Evolutionary conservation across 2,329 filamentous ascomycete genomes (phyloP), one percentile per base, ranked within the genome.

Genomic region (Cercospora sesami): DNA sequence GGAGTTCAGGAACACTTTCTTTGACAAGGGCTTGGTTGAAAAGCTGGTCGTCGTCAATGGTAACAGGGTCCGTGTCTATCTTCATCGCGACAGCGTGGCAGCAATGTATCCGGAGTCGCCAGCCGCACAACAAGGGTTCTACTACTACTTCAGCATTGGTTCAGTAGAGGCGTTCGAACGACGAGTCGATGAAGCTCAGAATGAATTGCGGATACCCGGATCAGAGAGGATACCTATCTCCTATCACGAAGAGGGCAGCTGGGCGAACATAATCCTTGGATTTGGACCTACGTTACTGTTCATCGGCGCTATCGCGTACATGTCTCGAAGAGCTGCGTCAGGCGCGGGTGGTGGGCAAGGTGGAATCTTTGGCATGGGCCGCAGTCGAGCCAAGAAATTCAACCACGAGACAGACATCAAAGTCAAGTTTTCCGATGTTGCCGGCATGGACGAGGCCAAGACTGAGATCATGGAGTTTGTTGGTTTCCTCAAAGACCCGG

Each of bases 391-490:
- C 28, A 98, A 97, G 85, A 91, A 92, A 76, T 99, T 98, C 85
- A 99, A 97, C 80, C 94, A 97, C 74, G 95, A 99, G 83, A 92
- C 92, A 10, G 92, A 95, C 66, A 87, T 99, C 83, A 97, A 96
- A 82, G 94, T 96, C 80, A 98, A 97, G 81, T 99, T 99, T 79
- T 85, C 92, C 58, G 95, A 99, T 78, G 95, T 99, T 53, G 95
- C 95, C 51, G 95, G 95, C 73, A 94, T 98, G 89, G 95, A 99
- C 79, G 95, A 99, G 82, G 95, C 95, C 66, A 99, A 99, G 86
- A 85, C 89, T 66, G 95, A 99, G 81, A 99, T 99, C 74, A 97
- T 98, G 93, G 95, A 99, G 81, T 99, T 99, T 76, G 95, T 99
- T 73, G 94, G 91, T 78, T 99, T 99, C 85, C 82, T 99, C 71